A percentile compares a stretch with the other conserved stretches of the same genome.
Evolutionary conservation across 441 rosid species (phyloP).

Genomic region (Manihot esculenta): DNA sequence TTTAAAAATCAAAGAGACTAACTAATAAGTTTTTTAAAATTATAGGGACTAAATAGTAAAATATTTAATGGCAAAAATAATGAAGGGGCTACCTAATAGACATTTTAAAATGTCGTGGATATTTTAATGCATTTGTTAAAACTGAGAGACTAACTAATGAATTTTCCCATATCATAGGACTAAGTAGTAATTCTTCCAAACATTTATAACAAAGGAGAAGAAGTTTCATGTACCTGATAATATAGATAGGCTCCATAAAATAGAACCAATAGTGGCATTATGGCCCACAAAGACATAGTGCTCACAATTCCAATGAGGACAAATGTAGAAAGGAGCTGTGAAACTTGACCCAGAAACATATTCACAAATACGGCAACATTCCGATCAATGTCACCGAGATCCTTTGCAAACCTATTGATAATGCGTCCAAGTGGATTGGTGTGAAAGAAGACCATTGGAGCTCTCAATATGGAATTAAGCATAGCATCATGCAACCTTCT

Average conservation of each 20-base stretch:
- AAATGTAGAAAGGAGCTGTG: slow-evolving; percentile 92
- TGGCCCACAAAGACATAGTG: slow-evolving; percentile 98
- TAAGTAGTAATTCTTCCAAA: too few species aligned
- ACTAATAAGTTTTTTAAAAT: too few species aligned
- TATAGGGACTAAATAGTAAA: too few species aligned
- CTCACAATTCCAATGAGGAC: slow-evolving; percentile 92
- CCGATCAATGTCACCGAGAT: slow-evolving; percentile 93
- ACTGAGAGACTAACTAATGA: too few species aligned
- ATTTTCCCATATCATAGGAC: too few species aligned
- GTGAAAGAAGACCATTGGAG: slow-evolving; percentile 98
- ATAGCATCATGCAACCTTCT: slow-evolving; percentile 88
- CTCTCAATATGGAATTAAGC: slow-evolving; percentile 85
- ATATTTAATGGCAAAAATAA: too few species aligned
- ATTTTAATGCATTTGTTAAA: too few species aligned
- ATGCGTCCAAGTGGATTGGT: slow-evolving; percentile 94
- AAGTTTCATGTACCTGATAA: slow-evolving; percentile 67
- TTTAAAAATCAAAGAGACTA: too few species aligned
- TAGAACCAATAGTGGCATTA: slow-evolving; percentile 90
- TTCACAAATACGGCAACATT: slow-evolving; percentile 74
- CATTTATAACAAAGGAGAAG: not conserved
- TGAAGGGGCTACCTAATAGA: too few species aligned
- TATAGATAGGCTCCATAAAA: slow-evolving; percentile 94
- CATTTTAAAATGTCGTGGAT: too few species aligned
- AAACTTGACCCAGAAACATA: slow-evolving; percentile 80
- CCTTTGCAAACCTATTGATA: slow-evolving; percentile 97